A percentile compares a stretch with the other conserved stretches of the same genome.
phyloP scores from a whole-genome alignment of 2,329 filamentous ascomycete genomes.

The Trichoderma breve region DNA sequence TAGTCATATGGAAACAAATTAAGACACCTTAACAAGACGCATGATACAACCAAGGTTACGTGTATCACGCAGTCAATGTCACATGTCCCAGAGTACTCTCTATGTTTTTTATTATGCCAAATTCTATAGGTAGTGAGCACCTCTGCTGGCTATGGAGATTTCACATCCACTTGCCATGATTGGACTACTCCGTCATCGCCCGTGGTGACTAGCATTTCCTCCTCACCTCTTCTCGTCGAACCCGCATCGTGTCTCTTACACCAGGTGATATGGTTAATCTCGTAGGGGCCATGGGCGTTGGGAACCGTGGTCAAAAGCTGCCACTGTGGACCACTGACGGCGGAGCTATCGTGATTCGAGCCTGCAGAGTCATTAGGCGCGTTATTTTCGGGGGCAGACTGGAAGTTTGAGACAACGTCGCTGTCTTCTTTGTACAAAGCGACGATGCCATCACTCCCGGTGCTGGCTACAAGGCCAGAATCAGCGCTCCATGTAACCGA shows the following conservation, averaged over 20 bases:
- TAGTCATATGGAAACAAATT: too few species aligned
- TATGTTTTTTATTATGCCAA: not conserved
- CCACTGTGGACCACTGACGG: conserved; percentile 50
- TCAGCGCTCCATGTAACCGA: conserved; percentile 77
- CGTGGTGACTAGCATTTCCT: conserved; percentile 87
- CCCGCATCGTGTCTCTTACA: conserved; percentile 71
- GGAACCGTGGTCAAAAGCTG: conserved; percentile 64
- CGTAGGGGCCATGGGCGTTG: conserved; percentile 84
- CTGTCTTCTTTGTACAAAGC: conserved; percentile 70
- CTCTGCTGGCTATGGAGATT: not conserved
- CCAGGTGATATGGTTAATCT: conserved; percentile 92
- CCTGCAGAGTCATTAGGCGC: conserved; percentile 28
- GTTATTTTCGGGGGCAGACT: conserved; percentile 23
- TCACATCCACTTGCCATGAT: conserved; percentile 65
- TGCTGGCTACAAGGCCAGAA: conserved; percentile 78
- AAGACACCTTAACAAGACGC: too few species aligned
- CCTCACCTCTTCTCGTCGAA: conserved; percentile 51
- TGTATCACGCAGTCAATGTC: not conserved
- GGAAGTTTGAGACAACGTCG: not conserved
- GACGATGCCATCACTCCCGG: conserved; percentile 81
- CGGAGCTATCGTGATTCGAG: not conserved
- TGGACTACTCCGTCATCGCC: conserved; percentile 89
- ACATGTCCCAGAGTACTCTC: not conserved
- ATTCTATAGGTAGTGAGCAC: not conserved
- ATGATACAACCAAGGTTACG: too few species aligned